Conservation (phyloP, 176 grass and related monocot species). For the Musa troglodytarum region DNA sequence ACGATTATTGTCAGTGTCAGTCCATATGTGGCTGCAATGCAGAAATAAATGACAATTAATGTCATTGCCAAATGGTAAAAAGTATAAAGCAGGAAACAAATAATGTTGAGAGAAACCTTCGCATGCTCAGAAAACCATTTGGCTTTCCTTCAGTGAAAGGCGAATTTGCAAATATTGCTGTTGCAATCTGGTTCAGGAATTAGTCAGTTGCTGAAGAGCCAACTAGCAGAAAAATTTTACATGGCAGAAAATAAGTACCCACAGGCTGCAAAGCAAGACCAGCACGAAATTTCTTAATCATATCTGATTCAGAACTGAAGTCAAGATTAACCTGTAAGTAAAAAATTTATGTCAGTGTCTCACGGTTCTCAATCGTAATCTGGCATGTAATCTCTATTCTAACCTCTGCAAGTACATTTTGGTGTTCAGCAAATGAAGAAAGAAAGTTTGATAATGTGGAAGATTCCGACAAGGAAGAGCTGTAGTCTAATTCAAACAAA, state of each 20-base stretch:
- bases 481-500: neutral
- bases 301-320: constrained; percentile 95
- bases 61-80: neutral
- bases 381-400: neutral
- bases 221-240: neutral
- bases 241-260: constrained; percentile 28
- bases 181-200: constrained; percentile 75
- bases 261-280: constrained; percentile 90
- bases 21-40: constrained; percentile 80
- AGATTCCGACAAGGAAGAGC: neutral
- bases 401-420: neutral
- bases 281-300: constrained; percentile 85
- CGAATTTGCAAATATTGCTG: constrained; percentile 96
- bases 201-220: constrained; percentile 7
- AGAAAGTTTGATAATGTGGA: neutral
- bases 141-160: constrained; percentile 99
- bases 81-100: constrained; percentile 1
- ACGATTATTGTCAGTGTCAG: constrained; percentile 98
- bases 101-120: constrained; percentile 47
- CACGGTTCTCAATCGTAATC: neutral
- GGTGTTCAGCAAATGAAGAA: neutral
- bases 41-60: constrained; percentile 12
- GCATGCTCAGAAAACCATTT: constrained; percentile 95
- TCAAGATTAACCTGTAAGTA: constrained; percentile 86
- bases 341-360: constrained; percentile 14